Evolutionary conservation across 1,284 basidiomycete species (phyloP).

Genomic region (Phlebopus sp.): DNA sequence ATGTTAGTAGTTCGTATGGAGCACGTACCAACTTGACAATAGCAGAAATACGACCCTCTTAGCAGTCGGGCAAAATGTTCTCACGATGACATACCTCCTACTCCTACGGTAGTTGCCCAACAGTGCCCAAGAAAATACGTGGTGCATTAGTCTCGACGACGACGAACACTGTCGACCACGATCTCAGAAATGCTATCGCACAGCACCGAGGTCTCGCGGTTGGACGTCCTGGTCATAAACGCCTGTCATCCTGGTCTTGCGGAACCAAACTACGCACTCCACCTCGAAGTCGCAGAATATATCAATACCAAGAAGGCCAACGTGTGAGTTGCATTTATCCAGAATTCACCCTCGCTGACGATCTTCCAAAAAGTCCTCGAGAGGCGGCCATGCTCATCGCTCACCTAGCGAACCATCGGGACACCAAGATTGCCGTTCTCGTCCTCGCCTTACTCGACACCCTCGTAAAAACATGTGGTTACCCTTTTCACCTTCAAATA

Average conservation of each 20-base stretch:
- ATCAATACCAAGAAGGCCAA: conserved; percentile 97
- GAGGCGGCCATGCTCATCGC: conserved; percentile 87
- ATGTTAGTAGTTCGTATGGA: no score
- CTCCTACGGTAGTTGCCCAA: neutral
- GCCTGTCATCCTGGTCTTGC: conserved; percentile 87
- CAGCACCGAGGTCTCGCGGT: conserved; percentile 47
- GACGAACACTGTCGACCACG: neutral
- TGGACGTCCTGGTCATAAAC: conserved; percentile 72
- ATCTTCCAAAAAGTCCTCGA: conserved; percentile 57
- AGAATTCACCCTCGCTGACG: conserved; percentile 1
- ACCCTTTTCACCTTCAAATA: conserved; percentile 95
- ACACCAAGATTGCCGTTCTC: conserved; percentile 86
- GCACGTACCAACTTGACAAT: no score
- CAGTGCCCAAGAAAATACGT: conserved; percentile 12
- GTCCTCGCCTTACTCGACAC: conserved; percentile 87
- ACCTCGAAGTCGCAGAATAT: conserved; percentile 91
- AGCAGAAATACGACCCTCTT: no score
- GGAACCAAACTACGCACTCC: conserved; percentile 89
- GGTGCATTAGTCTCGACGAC: neutral
- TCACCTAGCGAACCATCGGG: conserved; percentile 83
- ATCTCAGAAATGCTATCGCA: conserved; percentile 22
- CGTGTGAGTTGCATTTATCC: conserved; percentile 56
- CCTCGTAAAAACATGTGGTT: conserved; percentile 93
- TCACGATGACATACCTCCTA: no score
- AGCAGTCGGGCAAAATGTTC: no score